Evolutionary conservation across 306 rosid genomes (phyloP).

Genomic region (Carpinus viminea): DNA sequence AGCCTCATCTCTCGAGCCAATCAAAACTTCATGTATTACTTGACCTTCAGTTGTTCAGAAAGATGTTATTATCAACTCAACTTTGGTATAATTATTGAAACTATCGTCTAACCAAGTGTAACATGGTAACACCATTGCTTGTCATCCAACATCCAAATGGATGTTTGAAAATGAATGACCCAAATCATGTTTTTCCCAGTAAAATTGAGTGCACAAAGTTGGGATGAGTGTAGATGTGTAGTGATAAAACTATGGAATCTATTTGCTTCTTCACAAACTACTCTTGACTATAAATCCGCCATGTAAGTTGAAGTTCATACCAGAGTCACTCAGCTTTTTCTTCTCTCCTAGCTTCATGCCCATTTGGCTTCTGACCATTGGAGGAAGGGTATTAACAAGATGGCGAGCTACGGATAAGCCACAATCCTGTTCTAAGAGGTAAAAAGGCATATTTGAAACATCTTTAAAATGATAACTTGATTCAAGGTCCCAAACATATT

Average conservation of each 20-base stretch:
- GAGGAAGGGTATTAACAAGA: constrained; percentile 74
- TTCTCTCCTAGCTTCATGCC: constrained; percentile 52
- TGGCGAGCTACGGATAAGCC: constrained; percentile 46
- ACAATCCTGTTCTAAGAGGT: constrained; percentile 58
- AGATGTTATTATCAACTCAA: background rate
- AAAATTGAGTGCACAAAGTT: background rate
- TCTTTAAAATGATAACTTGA: background rate
- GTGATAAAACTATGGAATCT: background rate
- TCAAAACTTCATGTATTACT: constrained; percentile 33
- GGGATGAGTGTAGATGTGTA: background rate
- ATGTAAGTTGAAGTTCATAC: constrained; percentile 38
- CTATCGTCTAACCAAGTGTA: constrained; percentile 13
- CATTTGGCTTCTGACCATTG: constrained; percentile 58
- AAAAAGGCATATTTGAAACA: background rate
- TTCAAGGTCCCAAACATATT: constrained; percentile 4
- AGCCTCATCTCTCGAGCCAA: constrained; percentile 67
- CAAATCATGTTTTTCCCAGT: background rate
- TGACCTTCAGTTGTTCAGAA: constrained; percentile 46
- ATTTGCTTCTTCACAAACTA: constrained; percentile 21
- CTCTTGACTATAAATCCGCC: background rate
- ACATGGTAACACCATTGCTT: background rate
- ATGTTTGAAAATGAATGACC: background rate
- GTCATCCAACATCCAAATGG: constrained; percentile 2
- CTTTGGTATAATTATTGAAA: background rate
- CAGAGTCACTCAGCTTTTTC: constrained; percentile 41